Evolutionary conservation across 768 basidiomycete genomes (phyloP).

Genomic region (Lentinula sp.): DNA sequence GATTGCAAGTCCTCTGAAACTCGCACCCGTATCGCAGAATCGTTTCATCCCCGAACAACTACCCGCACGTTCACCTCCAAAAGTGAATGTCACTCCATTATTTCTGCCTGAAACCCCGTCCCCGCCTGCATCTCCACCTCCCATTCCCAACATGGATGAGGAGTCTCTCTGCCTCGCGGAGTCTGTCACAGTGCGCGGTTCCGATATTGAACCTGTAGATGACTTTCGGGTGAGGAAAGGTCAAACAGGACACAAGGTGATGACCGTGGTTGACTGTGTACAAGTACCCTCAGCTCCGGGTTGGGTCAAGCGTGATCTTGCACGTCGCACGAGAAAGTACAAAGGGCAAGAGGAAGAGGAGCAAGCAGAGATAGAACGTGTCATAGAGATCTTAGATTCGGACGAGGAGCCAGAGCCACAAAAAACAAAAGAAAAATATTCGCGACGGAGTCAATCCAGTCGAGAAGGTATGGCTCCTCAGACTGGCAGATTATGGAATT

Average conservation of each 20-base stretch:
- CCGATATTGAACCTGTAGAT: neutral
- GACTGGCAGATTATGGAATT: neutral
- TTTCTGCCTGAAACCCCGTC: neutral
- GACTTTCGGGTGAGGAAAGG: neutral
- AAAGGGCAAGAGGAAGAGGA: neutral
- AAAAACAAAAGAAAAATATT: neutral
- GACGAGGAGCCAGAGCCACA: slow-evolving; percentile 1
- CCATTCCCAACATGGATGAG: neutral
- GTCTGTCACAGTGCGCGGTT: neutral
- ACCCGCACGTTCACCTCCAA: neutral
- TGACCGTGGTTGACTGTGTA: neutral
- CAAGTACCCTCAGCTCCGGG: neutral
- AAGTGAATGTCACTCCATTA: neutral
- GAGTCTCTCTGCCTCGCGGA: neutral
- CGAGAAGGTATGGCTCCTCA: slow-evolving; percentile 2
- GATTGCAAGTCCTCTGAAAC: neutral
- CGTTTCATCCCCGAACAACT: too few species aligned
- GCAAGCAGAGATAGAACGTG: neutral
- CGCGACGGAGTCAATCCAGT: neutral
- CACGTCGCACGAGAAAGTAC: neutral
- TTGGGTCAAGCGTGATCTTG: neutral
- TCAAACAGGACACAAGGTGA: neutral
- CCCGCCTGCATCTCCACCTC: neutral
- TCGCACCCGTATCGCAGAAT: neutral
- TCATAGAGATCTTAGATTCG: slow-evolving; percentile 1